Base-by-base conservation (phyloP, 192 early-diverging fungal species). In the Podila verticillata region DNA sequence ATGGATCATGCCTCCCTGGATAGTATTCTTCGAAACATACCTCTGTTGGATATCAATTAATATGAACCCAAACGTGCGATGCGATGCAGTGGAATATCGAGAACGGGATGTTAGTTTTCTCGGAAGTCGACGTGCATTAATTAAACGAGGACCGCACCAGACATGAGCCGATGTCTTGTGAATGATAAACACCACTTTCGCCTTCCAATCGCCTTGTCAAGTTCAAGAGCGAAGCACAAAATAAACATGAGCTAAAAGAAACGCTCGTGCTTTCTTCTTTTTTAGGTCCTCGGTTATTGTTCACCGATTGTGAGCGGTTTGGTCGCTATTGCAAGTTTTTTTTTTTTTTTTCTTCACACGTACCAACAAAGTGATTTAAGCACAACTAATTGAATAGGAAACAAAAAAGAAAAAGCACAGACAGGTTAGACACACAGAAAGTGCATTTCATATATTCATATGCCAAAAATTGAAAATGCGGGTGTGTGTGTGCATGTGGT, bases 71-170 rank as follows among this genome's bases (percentile, higher is more conserved):
- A 44, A 44, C 15, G 39, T 44, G 39, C 36, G 36, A n/a, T 15
- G 39, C 39, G 39, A 44, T 44, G 39, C 39, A 44, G 39, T 44
- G 39, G 39, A 44, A 44, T 44, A 44, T 44, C 39, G 39, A 44
- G 39, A 44, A 26, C n/a, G 8, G n/a, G 9, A 54, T 24, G 51
- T 54, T 54, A 54, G 51, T 24, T 54, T 54, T 3, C 1, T 1
- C 22, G 89, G 86, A 63, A 91, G 90, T 82, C 89, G 90, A 19
- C 87, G 87, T 17, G 90, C 89, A 87, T 91, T 54, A n/a, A 54
- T 26, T 26, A 54, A 54, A 26, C 24, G 51, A 54, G 24, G 24
- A 54, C n/a, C 51, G 65, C 29, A 2, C 26, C 65, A 49, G 32
- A 30, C 29, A 71, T 44, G 63, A 66, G 35, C 36, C n/a, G 36